phyloP scores from a whole-genome alignment of 768 basidiomycete species.

The Suillus alpinus region DNA sequence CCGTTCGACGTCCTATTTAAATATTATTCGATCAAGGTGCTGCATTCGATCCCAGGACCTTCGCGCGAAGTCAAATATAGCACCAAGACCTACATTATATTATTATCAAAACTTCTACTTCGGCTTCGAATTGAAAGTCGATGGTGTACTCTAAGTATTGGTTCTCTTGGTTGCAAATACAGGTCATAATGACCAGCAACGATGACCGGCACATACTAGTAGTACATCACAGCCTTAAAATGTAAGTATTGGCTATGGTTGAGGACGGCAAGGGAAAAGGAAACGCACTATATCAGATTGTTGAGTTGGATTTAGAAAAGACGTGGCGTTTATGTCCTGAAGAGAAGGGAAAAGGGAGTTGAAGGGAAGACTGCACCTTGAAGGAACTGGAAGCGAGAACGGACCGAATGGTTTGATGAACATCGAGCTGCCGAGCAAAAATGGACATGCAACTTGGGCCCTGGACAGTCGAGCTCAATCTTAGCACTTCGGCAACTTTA shows the following conservation, averaged over 20 bases:
- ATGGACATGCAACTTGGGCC: too few relatives aligned
- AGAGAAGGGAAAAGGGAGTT: not conserved
- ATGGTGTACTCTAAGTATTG: not conserved
- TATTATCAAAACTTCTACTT: not conserved
- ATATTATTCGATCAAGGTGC: not conserved
- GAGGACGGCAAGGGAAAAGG: not conserved
- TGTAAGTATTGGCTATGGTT: not conserved
- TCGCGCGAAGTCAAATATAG: not conserved
- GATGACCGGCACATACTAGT: not conserved
- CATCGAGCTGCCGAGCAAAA: too few relatives aligned
- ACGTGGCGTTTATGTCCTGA: not conserved
- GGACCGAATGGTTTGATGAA: not conserved
- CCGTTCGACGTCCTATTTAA: not conserved
- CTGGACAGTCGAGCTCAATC: too few relatives aligned
- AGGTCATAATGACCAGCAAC: not conserved
- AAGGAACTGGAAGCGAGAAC: not conserved
- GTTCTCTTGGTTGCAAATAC: not conserved
- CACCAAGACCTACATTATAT: not conserved
- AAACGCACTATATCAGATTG: not conserved
- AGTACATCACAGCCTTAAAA: not conserved
- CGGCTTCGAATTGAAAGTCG: not conserved
- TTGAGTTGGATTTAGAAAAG: not conserved
- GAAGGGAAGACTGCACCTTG: not conserved
- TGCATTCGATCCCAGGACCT: not conserved
- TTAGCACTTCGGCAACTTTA: too few relatives aligned